Conservation (phyloP, 257 asterid species). For the Nicotiana attenuata region DNA sequence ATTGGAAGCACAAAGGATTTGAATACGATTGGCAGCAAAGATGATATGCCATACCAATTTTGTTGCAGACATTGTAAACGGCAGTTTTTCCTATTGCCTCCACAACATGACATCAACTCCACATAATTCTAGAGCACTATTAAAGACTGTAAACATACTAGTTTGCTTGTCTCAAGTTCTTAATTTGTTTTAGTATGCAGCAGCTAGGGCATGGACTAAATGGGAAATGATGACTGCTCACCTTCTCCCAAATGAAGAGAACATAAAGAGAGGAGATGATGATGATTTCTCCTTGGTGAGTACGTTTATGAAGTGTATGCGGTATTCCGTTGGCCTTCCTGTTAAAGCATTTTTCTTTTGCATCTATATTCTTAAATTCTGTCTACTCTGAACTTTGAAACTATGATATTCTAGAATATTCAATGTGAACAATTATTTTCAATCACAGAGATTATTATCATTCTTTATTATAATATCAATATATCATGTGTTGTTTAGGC, state of each 20-base stretch:
- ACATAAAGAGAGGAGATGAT: constrained; percentile 63
- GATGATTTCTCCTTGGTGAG: constrained; percentile 93
- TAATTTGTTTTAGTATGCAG: constrained; percentile 56
- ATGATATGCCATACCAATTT: not conserved
- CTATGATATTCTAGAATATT: not conserved
- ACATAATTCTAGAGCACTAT: not conserved
- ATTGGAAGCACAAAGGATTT: not conserved
- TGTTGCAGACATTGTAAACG: not conserved
- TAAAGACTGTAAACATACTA: not conserved
- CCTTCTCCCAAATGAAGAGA: constrained; percentile 76
- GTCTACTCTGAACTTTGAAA: not conserved
- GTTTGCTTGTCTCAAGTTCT: constrained; percentile 20
- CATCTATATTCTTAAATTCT: constrained; percentile 1
- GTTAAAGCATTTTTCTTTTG: not conserved
- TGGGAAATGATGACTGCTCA: constrained; percentile 99
- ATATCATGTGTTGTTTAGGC: constrained; percentile 45
- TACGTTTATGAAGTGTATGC: not conserved
- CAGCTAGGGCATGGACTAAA: constrained; percentile 95
- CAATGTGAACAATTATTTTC: not conserved
- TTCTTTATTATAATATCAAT: not conserved
- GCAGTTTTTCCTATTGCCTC: not conserved
- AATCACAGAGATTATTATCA: not conserved
- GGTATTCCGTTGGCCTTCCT: not conserved
- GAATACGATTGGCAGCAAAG: constrained; percentile 2
- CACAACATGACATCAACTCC: not conserved